Conservation (phyloP, 2,329 filamentous ascomycete genomes). For the Diaporthe ampelina region DNA sequence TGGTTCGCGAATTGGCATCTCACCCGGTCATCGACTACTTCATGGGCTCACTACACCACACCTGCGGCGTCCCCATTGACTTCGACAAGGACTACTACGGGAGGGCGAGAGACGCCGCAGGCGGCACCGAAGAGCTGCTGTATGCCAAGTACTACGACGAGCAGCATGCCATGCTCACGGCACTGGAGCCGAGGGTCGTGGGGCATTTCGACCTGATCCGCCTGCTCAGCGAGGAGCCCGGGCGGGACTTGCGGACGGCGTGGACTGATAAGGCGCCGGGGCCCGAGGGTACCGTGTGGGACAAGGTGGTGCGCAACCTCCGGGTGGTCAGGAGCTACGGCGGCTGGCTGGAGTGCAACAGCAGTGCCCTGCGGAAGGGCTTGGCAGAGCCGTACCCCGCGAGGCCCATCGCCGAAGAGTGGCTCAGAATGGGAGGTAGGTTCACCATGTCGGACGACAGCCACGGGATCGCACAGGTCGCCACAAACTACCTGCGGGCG, state of each 20-base stretch:
- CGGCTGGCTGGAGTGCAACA: slow-evolving; percentile 91
- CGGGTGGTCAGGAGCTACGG: slow-evolving; percentile 78
- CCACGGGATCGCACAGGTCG: slow-evolving; percentile 88
- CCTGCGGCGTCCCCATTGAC: slow-evolving; percentile 89
- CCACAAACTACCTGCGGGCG: slow-evolving; percentile 82
- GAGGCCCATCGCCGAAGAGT: slow-evolving; percentile 82
- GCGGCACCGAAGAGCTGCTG: slow-evolving; percentile 76
- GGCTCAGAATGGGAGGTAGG: slow-evolving; percentile 78
- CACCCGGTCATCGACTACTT: slow-evolving; percentile 86
- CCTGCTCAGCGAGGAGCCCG: slow-evolving; percentile 79
- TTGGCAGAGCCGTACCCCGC: slow-evolving; percentile 91
- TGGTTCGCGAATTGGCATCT: slow-evolving; percentile 71
- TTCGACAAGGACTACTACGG: slow-evolving; percentile 80
- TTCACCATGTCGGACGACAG: slow-evolving; percentile 97
- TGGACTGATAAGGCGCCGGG: slow-evolving; percentile 55
- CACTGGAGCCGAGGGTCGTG: slow-evolving; percentile 81
- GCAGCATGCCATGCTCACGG: slow-evolving; percentile 84
- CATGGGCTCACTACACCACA: slow-evolving; percentile 93
- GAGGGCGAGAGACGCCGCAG: slow-evolving; percentile 58
- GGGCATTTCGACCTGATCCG: slow-evolving; percentile 96
- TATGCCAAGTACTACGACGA: slow-evolving; percentile 90
- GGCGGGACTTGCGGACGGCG: slow-evolving; percentile 66
- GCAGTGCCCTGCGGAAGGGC: slow-evolving; percentile 88
- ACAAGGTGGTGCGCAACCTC: slow-evolving; percentile 80
- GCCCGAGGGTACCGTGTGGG: slow-evolving; percentile 73